These are phyloP conservation scores for Cercospora brassicicola DNA, from an alignment of 2,329 filamentous ascomycete genomes.

Conservation along the genomic window DNA sequence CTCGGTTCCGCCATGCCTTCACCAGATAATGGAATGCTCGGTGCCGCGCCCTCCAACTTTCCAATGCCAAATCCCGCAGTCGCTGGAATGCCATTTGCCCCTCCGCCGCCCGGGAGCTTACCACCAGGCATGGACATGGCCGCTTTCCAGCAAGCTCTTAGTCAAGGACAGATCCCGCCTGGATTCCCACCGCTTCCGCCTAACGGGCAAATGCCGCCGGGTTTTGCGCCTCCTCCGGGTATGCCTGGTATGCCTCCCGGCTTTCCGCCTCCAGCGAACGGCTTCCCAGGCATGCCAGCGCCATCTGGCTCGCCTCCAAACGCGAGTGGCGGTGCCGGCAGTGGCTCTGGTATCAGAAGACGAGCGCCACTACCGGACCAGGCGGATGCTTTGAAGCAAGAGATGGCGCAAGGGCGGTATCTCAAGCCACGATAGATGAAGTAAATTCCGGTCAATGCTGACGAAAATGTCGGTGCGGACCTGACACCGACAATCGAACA, in stretches of 20 bases:
- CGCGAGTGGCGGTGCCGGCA: slow-evolving; percentile 21
- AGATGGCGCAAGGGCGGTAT: slow-evolving; percentile 64
- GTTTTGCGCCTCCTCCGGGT: slow-evolving; percentile 30
- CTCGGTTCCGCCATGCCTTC: slow-evolving; percentile 21
- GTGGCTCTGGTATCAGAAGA: slow-evolving; percentile 48
- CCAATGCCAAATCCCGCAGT: slow-evolving; percentile 33
- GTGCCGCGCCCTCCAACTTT: slow-evolving; percentile 36
- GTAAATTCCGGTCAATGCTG: background rate
- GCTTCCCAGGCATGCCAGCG: slow-evolving; percentile 35
- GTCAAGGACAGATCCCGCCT: slow-evolving; percentile 29
- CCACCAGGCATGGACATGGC: slow-evolving; percentile 38
- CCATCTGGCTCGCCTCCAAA: slow-evolving; percentile 18
- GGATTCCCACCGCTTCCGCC: slow-evolving; percentile 31
- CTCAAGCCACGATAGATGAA: slow-evolving; percentile 38
- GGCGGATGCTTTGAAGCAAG: slow-evolving; percentile 74
- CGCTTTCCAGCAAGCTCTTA: slow-evolving; percentile 36
- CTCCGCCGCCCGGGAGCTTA: slow-evolving; percentile 25
- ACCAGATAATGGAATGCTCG: slow-evolving; percentile 24
- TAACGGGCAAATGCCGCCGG: slow-evolving; percentile 31
- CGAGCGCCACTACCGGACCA: slow-evolving; percentile 77
- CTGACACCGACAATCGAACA: background rate
- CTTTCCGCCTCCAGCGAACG: slow-evolving; percentile 29
- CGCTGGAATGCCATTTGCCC: slow-evolving; percentile 29
- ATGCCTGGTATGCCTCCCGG: slow-evolving; percentile 25
- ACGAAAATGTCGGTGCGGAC: background rate